These are phyloP conservation scores for Monotropa hypopitys DNA, from an alignment of 179 eudicot genomes.

Conservation along the genomic window DNA sequence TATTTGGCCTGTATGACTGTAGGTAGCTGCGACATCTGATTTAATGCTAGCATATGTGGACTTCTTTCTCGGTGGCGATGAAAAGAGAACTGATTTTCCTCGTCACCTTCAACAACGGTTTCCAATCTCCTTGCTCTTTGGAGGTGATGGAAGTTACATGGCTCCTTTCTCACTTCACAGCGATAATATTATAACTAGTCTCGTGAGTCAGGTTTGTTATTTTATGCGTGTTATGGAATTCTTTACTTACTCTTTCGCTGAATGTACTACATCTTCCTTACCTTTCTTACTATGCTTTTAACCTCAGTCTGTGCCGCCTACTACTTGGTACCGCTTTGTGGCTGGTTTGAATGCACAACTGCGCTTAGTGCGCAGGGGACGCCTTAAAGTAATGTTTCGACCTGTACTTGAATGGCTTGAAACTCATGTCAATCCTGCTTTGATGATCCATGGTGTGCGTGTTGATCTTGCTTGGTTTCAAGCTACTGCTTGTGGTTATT, in stretches of 20 bases:
- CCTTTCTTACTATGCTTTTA: neutral
- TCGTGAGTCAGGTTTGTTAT: conserved; percentile 85
- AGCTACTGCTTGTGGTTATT: conserved; percentile 64
- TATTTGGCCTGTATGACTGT: neutral
- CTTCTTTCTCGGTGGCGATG: conserved; percentile 95
- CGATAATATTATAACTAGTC: conserved; percentile 79
- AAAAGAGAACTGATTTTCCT: conserved; percentile 87
- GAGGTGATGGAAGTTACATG: conserved; percentile 99
- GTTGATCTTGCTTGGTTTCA: conserved; percentile 84
- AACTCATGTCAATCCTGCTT: conserved; percentile 80
- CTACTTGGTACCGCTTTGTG: conserved; percentile 94
- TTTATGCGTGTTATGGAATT: neutral
- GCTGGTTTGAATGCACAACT: conserved; percentile 96
- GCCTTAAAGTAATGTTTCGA: conserved; percentile 57
- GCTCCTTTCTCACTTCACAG: conserved; percentile 84
- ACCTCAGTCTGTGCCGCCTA: conserved; percentile 77
- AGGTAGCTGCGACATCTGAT: conserved; percentile 98
- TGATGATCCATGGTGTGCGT: conserved; percentile 43
- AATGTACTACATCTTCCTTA: neutral
- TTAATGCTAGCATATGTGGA: conserved; percentile 89
- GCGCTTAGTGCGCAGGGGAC: conserved; percentile 79
- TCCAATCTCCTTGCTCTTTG: conserved; percentile 79
- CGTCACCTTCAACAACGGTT: conserved; percentile 75
- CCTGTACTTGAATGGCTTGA: conserved; percentile 74
- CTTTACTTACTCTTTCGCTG: neutral